A percentile compares a stretch with the other conserved stretches of the same genome.
Conservation (phyloP, 306 rosid genomes). For the Acmispon strigosus region DNA sequence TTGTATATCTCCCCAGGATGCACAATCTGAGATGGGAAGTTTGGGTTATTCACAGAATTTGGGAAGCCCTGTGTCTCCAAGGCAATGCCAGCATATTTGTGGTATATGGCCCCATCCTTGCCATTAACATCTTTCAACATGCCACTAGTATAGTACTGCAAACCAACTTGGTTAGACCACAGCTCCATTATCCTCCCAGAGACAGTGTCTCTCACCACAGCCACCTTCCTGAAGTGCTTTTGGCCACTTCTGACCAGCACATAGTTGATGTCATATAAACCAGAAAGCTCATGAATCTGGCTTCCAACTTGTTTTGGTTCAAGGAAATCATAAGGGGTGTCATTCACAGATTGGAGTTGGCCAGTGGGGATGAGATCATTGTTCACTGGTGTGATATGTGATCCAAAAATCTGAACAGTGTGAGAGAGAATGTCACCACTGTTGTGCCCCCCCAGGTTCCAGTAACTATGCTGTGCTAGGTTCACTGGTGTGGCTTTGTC, state of each 20-base stretch:
- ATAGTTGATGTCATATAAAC: constrained; percentile 62
- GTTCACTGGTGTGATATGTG: constrained; percentile 52
- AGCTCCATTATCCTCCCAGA: constrained; percentile 68
- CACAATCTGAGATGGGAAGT: constrained; percentile 56
- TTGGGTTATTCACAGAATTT: constrained; percentile 41
- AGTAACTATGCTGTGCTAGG: constrained; percentile 61
- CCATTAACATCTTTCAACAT: constrained; percentile 38
- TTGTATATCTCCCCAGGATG: constrained; percentile 46
- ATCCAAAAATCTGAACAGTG: constrained; percentile 39
- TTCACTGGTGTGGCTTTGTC: constrained; percentile 64
- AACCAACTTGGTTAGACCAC: constrained; percentile 52
- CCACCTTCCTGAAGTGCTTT: constrained; percentile 30
- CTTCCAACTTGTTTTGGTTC: constrained; percentile 35
- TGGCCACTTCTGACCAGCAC: constrained; percentile 26
- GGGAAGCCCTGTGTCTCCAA: constrained; percentile 71
- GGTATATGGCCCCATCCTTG: constrained; percentile 37
- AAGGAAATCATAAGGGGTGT: constrained; percentile 57
- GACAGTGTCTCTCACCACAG: constrained; percentile 23
- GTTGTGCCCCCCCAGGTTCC: constrained; percentile 65
- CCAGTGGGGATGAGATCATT: constrained; percentile 57
- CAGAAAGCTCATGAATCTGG: constrained; percentile 28
- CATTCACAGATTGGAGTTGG: constrained; percentile 9
- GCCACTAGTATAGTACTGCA: constrained; percentile 51
- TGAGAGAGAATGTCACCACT: constrained; percentile 59
- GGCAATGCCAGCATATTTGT: constrained; percentile 30